Percentiles rank a stretch among this genome's conserved stretches.
Conservation (phyloP, 805 yeast genomes). For the Kodamaea hsintzibuensis region DNA sequence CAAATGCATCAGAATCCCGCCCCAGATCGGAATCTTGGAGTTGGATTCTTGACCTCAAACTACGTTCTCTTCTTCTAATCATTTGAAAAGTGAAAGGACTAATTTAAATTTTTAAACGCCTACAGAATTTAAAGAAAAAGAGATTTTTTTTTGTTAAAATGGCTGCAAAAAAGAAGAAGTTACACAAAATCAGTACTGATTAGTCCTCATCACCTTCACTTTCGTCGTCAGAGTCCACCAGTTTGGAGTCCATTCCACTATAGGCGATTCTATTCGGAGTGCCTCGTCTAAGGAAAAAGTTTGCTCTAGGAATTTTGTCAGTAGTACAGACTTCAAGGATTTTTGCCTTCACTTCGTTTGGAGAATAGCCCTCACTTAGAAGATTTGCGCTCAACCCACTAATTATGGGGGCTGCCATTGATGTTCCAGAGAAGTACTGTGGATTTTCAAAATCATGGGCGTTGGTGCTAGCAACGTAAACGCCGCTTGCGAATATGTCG, state of each 20-base stretch:
- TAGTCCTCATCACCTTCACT: not conserved
- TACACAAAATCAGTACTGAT: not conserved
- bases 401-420: constrained; percentile 80
- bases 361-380: constrained; percentile 50
- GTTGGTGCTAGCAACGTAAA: constrained; percentile 58
- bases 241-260: constrained; percentile 19
- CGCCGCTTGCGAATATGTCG: constrained; percentile 83
- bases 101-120: not conserved
- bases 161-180: constrained; percentile 1
- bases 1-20: not conserved
- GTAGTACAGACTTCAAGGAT: constrained; percentile 49
- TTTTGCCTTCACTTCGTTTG: constrained; percentile 40
- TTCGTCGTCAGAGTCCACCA: not conserved
- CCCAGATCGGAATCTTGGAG: not conserved
- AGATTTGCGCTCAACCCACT: constrained; percentile 63
- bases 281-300: constrained; percentile 46
- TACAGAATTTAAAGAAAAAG: not conserved
- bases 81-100: not conserved
- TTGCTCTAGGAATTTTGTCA: constrained; percentile 47
- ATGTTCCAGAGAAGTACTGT: constrained; percentile 63
- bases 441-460: constrained; percentile 26
- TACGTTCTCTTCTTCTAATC: not conserved
- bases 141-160: not conserved
- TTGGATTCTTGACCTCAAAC: not conserved
- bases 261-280: constrained; percentile 62